A percentile compares a stretch with the other conserved stretches of the same genome.
These are phyloP conservation scores for Debaryomyces nepalensis DNA, from an alignment of 1,139 yeast species.

Conservation along the genomic window DNA sequence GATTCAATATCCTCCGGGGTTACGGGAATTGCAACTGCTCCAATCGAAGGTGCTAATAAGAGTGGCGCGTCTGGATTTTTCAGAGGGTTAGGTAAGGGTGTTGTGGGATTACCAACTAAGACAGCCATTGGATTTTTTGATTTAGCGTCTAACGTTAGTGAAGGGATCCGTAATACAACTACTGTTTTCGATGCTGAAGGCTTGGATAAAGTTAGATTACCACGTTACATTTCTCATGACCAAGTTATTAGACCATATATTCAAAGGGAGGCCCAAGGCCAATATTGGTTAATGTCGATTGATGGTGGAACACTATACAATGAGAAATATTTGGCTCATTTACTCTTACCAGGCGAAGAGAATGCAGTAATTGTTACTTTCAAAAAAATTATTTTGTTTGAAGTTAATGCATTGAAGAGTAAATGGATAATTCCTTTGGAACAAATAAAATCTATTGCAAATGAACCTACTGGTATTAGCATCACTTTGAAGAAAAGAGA, in stretches of 20 bases:
- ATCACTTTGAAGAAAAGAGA: slow-evolving; percentile 63
- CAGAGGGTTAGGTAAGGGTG: slow-evolving; percentile 92
- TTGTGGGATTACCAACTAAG: slow-evolving; percentile 93
- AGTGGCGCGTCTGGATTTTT: slow-evolving; percentile 93
- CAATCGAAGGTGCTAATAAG: slow-evolving; percentile 81
- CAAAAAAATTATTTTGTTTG: slow-evolving; percentile 69
- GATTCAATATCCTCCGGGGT: slow-evolving; percentile 89
- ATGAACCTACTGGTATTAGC: slow-evolving; percentile 81
- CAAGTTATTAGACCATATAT: slow-evolving; percentile 74
- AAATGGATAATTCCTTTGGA: slow-evolving; percentile 72
- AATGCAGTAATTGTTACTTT: slow-evolving; percentile 78
- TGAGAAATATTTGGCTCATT: slow-evolving; percentile 85
- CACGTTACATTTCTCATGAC: slow-evolving; percentile 73
- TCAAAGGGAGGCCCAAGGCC: slow-evolving; percentile 92
- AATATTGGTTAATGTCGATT: slow-evolving; percentile 83
- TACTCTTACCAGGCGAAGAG: slow-evolving; percentile 79
- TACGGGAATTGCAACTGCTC: slow-evolving; percentile 88
- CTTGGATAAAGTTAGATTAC: slow-evolving; percentile 78
- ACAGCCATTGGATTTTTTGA: slow-evolving; percentile 96
- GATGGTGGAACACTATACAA: slow-evolving; percentile 77
- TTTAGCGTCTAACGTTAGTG: slow-evolving; percentile 89
- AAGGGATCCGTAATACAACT: slow-evolving; percentile 91
- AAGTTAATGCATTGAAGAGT: slow-evolving; percentile 60
- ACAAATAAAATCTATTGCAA: slow-evolving; percentile 66
- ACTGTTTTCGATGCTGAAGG: slow-evolving; percentile 86